A percentile compares a stretch with the other conserved stretches of the same genome.
Conservation (phyloP, 106 monocot species). For the Iris macrosiphon region DNA sequence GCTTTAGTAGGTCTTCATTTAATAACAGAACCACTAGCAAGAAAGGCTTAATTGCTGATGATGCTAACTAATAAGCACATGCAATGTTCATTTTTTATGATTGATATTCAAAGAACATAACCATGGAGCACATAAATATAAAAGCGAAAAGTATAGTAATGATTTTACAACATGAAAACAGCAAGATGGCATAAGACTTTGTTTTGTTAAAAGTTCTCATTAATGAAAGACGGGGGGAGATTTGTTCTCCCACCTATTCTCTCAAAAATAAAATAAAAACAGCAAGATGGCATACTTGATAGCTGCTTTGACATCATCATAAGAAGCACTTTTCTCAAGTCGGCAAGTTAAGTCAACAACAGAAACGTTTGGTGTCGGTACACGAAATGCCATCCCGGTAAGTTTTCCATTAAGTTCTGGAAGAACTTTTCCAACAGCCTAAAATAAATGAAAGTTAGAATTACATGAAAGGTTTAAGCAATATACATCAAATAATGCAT, state of each 20-base stretch:
- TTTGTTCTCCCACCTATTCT: background rate
- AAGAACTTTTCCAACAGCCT: conserved; percentile 98
- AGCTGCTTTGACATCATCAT: conserved; percentile 89
- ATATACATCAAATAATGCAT: background rate
- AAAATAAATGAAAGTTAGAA: background rate
- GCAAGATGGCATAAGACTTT: conserved; percentile 28
- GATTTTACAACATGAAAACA: background rate
- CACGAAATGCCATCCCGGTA: conserved; percentile 97
- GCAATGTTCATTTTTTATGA: no score
- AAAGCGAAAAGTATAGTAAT: no score
- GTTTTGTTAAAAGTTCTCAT: no score
- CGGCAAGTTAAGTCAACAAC: conserved; percentile 95
- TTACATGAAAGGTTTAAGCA: background rate
- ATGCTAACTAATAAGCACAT: background rate
- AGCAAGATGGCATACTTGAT: conserved; percentile 52
- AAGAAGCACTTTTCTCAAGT: conserved; percentile 84
- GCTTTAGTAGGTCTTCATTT: background rate
- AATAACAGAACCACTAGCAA: background rate
- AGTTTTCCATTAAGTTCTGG: conserved; percentile 94
- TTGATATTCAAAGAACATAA: no score
- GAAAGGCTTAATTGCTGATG: background rate
- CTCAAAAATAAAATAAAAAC: background rate
- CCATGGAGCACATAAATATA: no score
- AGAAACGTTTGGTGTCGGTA: conserved; percentile 95
- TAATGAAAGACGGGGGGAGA: no score